Evolutionary conservation across 495 filamentous ascomycete species (phyloP).

Genomic region (Neurospora sp.): DNA sequence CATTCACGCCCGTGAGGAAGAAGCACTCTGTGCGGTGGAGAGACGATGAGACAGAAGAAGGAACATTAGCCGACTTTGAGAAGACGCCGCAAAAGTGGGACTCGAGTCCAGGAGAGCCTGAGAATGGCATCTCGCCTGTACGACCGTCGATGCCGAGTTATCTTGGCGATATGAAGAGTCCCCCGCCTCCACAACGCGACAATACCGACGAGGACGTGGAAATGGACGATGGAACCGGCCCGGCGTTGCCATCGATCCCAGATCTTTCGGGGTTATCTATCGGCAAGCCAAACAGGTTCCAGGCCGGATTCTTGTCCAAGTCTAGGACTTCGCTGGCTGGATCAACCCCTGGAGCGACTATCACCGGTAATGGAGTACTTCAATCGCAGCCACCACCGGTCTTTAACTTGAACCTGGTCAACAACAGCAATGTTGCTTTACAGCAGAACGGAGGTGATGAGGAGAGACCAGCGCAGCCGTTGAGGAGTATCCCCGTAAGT

Average conservation of each 20-base stretch:
- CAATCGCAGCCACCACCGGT: slow-evolving; percentile 35
- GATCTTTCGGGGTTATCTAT: slow-evolving; percentile 29
- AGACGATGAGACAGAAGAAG: slow-evolving; percentile 76
- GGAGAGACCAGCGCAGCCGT: slow-evolving; percentile 52
- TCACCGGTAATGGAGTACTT: slow-evolving; percentile 6
- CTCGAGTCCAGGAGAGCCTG: slow-evolving; percentile 37
- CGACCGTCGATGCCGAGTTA: slow-evolving; percentile 30
- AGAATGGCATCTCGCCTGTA: slow-evolving; percentile 11
- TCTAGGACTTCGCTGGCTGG: slow-evolving; percentile 10
- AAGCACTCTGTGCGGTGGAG: slow-evolving; percentile 85
- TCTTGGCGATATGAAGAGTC: slow-evolving; percentile 14
- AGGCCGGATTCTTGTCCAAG: slow-evolving; percentile 83
- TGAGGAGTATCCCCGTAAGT: slow-evolving; percentile 32
- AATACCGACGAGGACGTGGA: slow-evolving; percentile 34
- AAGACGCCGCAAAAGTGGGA: slow-evolving; percentile 66
- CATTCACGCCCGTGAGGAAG: slow-evolving; percentile 74
- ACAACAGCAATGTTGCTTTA: slow-evolving; percentile 9
- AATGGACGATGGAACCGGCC: slow-evolving; percentile 41
- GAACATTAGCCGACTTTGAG: slow-evolving; percentile 76
- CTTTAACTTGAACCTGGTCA: slow-evolving; percentile 50
- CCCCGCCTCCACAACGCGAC: not conserved
- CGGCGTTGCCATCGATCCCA: slow-evolving; percentile 34
- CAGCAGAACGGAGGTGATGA: not conserved
- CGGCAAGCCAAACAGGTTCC: slow-evolving; percentile 70
- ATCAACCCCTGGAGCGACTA: not conserved